Conservation (phyloP, 2,329 filamentous ascomycete species). For the Penicillium sp. region DNA sequence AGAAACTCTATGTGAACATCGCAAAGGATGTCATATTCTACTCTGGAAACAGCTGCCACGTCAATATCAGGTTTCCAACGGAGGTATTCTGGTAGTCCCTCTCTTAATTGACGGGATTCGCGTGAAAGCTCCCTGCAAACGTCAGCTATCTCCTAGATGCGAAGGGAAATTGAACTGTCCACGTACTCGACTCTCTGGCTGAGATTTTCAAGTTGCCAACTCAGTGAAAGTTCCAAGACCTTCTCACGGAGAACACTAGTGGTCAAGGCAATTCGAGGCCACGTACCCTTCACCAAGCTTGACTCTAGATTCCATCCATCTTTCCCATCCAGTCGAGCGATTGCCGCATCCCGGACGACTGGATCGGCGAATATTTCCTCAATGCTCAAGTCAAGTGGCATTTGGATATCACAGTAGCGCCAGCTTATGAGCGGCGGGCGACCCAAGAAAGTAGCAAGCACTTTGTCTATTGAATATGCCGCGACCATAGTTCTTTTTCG, state of each 20-base stretch:
- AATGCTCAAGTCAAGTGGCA: conserved; percentile 31
- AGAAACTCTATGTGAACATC: conserved; percentile 23
- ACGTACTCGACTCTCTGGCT: conserved; percentile 18
- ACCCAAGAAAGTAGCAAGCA: conserved; percentile 30
- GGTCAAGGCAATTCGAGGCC: conserved; percentile 9
- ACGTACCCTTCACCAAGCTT: conserved; percentile 8
- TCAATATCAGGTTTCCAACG: conserved; percentile 17
- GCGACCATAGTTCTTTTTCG: conserved; percentile 28
- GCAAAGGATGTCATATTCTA: conserved; percentile 12
- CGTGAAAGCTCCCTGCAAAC: conserved; percentile 13
- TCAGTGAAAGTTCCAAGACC: conserved; percentile 22
- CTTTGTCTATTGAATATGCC: conserved; percentile 29
- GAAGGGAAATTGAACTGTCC: background rate
- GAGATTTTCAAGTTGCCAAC: conserved; percentile 18
- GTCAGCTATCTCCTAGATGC: background rate
- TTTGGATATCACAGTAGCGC: conserved; percentile 27
- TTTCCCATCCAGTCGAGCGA: conserved; percentile 7
- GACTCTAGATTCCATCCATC: conserved; percentile 13
- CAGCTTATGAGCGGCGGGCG: conserved; percentile 31
- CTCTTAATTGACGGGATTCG: conserved; percentile 14
- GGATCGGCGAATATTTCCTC: conserved; percentile 22
- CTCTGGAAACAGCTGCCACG: background rate
- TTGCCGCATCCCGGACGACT: conserved; percentile 4
- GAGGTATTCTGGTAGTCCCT: conserved; percentile 20
- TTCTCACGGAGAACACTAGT: conserved; percentile 21